Base-by-base conservation (phyloP, 148 eudicot genomes). In the Cornus florida region DNA sequence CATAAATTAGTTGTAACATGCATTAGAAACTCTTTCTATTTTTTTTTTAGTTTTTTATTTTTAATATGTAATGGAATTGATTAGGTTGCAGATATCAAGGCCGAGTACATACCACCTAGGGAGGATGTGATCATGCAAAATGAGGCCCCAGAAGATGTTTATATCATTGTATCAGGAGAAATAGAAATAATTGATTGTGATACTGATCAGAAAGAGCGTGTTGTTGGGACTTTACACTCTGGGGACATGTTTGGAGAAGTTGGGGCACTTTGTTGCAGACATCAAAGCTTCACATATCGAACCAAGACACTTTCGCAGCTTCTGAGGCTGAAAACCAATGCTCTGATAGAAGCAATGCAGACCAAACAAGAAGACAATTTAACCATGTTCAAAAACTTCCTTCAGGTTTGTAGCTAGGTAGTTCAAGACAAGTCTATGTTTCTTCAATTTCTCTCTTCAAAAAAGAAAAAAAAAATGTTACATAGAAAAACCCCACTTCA, bases 181-280 rank as follows among this genome's bases (percentile, higher is more conserved):
- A 92, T 91, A 19, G 98, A 91, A 60, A 88, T 89, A 76, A 86
- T 92, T 3, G 88, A 87, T 22, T 83, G 84, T 67, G 85, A 86
- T 62, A 83, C 53, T 72, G 91, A 43, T 43, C 48, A 92, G 19
- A 89, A 80, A 71, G 91, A 92, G 73, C 82, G 66, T 60, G 85
- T 82, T 11, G 83, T 92, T 28, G 87, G 90, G 75, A 79, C 67
- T 11, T 80, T 90, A 11, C 86, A 67, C 32, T 75, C 90, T 0
- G 94, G 92, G 7, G 95, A 92, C 71, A 87, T 92, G 80, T 94
- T 94, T 84, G 98, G 98, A 17, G 98, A 94, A 80, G 86, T 92
- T 22, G 95, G 94, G 43, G 97, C 93, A 22, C 82, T 94, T 38
- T 92, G 94, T 74, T 85, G 87, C 20, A 89, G 79, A 66, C 92